These are phyloP conservation scores for Lentinus polychrous DNA, from an alignment of 1,284 basidiomycete genomes.

Conservation along the genomic window DNA sequence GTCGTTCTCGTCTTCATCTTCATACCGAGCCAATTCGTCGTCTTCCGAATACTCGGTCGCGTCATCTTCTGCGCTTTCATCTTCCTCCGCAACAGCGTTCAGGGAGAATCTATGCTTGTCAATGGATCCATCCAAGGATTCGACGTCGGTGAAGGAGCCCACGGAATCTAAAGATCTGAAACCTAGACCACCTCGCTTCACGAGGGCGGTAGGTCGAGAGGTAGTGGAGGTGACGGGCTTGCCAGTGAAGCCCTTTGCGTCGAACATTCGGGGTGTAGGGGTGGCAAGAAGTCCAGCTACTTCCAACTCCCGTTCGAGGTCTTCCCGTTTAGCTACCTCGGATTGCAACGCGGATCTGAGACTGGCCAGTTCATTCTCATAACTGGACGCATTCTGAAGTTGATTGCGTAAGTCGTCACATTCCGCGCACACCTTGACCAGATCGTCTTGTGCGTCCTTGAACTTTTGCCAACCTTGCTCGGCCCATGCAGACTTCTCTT, in stretches of 20 bases:
- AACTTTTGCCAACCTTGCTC: conserved; percentile 29
- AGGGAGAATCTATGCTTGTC: conserved; percentile 37
- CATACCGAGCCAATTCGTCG: conserved; percentile 54
- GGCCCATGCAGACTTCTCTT: conserved; percentile 31
- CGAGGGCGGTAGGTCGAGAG: conserved; percentile 19
- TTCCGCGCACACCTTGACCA: conserved; percentile 27
- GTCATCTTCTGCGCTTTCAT: conserved; percentile 32
- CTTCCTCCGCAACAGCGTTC: conserved; percentile 50
- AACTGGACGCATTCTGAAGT: conserved; percentile 23
- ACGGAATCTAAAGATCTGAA: conserved; percentile 61
- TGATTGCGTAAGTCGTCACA: conserved; percentile 25
- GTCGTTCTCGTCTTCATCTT: conserved; percentile 60
- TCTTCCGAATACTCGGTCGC: conserved; percentile 32
- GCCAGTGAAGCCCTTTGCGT: conserved; percentile 13
- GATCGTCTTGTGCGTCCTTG: conserved; percentile 25
- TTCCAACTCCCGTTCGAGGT: conserved; percentile 39
- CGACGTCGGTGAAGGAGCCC: conserved; percentile 57
- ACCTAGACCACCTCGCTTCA: conserved; percentile 36
- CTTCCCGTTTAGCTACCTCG: conserved; percentile 31
- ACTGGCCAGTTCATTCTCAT: conserved; percentile 27
- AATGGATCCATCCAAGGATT: conserved; percentile 39
- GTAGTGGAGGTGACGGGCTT: conserved; percentile 16
- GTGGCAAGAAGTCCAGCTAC: conserved; percentile 35
- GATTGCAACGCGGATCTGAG: conserved; percentile 29
- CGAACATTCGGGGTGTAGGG: conserved; percentile 34